Evolutionary conservation across 176 grass and related monocot genomes (phyloP), one percentile per base, ranked within the genome.

Genomic region (Oryza rufipogon): DNA sequence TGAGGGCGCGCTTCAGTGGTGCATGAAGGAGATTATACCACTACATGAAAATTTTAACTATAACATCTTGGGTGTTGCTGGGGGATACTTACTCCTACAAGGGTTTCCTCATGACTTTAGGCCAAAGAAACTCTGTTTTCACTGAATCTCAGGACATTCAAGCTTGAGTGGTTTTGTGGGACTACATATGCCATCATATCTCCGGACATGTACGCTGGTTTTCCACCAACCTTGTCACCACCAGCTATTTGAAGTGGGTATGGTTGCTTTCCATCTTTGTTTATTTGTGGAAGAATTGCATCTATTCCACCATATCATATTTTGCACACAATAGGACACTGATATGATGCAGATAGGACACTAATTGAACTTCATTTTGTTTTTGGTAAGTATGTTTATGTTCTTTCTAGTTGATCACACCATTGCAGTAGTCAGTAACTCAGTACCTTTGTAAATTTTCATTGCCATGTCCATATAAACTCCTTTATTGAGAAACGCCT

Each of bases 21-120:
- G 30, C 14, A 11, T 28, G 7, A 20, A 46, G 54, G 68, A 46
- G 30, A 1, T 19, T 0, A 8, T 86, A 8, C 61, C 11, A 1
- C 19, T 80, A 56, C 75, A 75, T 0, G 2, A 1, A 11, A 34
- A 65, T 2, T 30, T 42, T 66, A 19, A 7, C 32, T 80, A 66
- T 49, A 15, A 30, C 14, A 65, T 80, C 33, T 1, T 80, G 45
- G 84, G 60, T 30, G 45, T 73, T 32, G 58, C 68, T 19, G 83
- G 83, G 12, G 83, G 83, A 64, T 79, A 64, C 19, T 79, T 85
- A 23, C 38, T 86, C 2, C 52, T 86, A 51, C 39, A 79, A 38
- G 84, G 84, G 19, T 25, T 51, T 64, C 66, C 83, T 47, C 6
- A 67, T 16, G 14, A n/a, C 42, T 8, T 17, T 16, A 51, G 9